Evolutionary conservation across 805 yeast species (phyloP), one percentile per base, ranked within the genome.

Genomic region (Teunomyces barrocoloradensis): DNA sequence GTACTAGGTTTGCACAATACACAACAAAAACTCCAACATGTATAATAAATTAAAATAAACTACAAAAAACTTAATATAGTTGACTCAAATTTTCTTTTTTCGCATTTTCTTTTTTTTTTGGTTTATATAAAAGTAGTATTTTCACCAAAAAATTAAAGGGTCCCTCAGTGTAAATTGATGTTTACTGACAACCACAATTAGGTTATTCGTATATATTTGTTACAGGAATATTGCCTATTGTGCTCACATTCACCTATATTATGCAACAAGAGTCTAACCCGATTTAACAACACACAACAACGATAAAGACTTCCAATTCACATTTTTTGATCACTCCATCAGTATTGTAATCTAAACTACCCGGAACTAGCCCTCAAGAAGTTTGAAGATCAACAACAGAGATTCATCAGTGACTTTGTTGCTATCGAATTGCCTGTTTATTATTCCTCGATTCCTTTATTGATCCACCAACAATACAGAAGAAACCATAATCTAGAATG

Each of bases 101-200:
- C 40, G 23, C 40, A 37, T 37, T 37, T 37, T 37, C 38, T 35
- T 37, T 37, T 25, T 23, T 25, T 37, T 37, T 37, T 37, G 40
- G 40, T 37, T 37, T 37, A 37, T 37, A 37, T 37, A 37, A 37
- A 37, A 37, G 40, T 21, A 37, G 40, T 37, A 37, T 37, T 37
- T 18, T 37, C 29, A 23, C 40, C 40, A 37, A 15, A 37, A 37
- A 37, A 37, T 23, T 23, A 37, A 23, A 37, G 40, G 40, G 40
- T 37, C 40, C 40, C 21, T 34, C 25, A 23, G 40, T 37, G 28
- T 37, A 37, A 37, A n/a, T 37, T 37, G 40, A 37, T 37, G 40
- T 23, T 21, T 37, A 37, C 25, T 37, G 40, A 23, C 18, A n/a
- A 23, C 40, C 40, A n/a, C 15, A 37, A 12, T 37, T 35, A 18